Evolutionary conservation across 2,329 filamentous ascomycete species (phyloP).

Genomic region (Aspergillus ochraceus): DNA sequence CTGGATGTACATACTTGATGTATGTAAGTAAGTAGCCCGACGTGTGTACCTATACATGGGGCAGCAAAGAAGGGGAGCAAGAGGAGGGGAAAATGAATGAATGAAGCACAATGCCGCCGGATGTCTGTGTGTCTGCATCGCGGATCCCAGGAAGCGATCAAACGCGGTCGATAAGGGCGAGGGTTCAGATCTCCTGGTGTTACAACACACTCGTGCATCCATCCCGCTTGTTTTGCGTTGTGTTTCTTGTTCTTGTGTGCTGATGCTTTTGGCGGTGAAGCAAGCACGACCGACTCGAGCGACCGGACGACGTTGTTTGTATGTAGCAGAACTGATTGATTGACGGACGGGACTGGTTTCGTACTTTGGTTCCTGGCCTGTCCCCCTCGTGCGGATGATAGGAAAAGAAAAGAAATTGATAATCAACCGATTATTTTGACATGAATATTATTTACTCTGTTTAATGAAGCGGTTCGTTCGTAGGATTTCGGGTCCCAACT

Average conservation of each 20-base stretch:
- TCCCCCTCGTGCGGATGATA: background rate
- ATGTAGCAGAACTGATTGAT: background rate
- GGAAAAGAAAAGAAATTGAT: background rate
- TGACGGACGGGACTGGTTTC: background rate
- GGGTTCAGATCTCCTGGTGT: background rate
- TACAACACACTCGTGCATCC: background rate
- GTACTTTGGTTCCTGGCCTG: background rate
- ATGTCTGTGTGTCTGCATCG: background rate
- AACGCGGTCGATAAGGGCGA: background rate
- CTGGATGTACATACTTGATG: background rate
- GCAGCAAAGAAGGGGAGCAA: background rate
- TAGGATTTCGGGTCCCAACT: background rate
- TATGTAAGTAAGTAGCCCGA: background rate
- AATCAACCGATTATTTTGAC: background rate
- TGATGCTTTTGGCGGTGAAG: background rate
- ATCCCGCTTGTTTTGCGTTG: background rate
- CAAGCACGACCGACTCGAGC: background rate
- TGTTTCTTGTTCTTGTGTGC: background rate
- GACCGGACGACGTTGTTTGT: background rate
- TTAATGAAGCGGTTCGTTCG: background rate
- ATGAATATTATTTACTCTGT: background rate
- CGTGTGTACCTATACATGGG: background rate
- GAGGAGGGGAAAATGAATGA: background rate
- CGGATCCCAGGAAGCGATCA: background rate
- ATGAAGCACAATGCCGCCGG: background rate